A percentile compares a stretch with the other conserved stretches of the same genome.
These are phyloP conservation scores for Bolboschoenus planiculmis DNA, from an alignment of 176 grass and related monocot species.

Conservation along the genomic window DNA sequence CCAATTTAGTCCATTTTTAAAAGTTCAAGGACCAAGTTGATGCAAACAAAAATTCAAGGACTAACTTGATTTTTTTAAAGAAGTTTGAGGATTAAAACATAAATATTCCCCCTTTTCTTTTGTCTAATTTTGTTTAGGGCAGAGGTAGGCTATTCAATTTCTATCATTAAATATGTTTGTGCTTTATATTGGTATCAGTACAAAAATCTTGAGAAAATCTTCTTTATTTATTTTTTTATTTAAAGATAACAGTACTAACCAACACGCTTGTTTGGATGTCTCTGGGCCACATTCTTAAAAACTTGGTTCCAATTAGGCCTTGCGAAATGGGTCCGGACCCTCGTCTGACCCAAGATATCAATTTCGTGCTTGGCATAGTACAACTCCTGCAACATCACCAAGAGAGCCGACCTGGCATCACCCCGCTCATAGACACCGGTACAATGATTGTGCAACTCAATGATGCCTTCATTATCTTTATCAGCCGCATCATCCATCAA, in stretches of 20 bases:
- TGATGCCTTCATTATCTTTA: conserved; percentile 83
- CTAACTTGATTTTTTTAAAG: too few relatives aligned
- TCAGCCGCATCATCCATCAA: conserved; percentile 85
- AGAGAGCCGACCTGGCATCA: conserved; percentile 59
- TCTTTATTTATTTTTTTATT: neutral
- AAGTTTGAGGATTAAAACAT: too few relatives aligned
- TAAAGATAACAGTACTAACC: conserved; percentile 48
- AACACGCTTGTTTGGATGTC: conserved; percentile 47
- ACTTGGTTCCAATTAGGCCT: conserved; percentile 81
- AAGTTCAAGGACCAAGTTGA: too few relatives aligned
- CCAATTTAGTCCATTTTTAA: too few relatives aligned
- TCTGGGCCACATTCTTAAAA: conserved; percentile 50
- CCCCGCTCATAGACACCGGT: conserved; percentile 78
- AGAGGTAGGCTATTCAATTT: too few relatives aligned
- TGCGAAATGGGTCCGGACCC: conserved; percentile 93
- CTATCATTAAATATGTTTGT: neutral
- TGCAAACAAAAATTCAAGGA: too few relatives aligned
- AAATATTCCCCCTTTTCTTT: too few relatives aligned
- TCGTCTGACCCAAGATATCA: conserved; percentile 66
- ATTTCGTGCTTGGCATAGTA: conserved; percentile 84
- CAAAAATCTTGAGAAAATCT: neutral
- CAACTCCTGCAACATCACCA: conserved; percentile 71
- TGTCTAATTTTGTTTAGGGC: too few relatives aligned
- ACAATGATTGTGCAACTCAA: conserved; percentile 84
- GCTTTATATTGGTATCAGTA: neutral